phyloP scores from a whole-genome alignment of 352 stramenopile genomes.

The Globisporangium mamillatum region DNA sequence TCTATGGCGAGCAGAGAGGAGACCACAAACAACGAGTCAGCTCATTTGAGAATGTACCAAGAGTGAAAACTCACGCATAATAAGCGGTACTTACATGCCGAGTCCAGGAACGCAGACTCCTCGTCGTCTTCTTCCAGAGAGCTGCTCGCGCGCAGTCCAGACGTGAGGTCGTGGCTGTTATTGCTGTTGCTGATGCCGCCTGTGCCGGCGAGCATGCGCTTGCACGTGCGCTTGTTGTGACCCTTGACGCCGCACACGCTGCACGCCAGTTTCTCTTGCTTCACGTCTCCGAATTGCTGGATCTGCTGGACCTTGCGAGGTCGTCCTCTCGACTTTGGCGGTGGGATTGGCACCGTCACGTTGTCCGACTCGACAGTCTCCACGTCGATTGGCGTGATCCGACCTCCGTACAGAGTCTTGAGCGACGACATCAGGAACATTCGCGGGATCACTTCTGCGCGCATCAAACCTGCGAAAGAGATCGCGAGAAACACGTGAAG shows the following conservation, averaged over 20 bases:
- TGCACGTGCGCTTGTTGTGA: conserved; percentile 85
- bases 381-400: conserved; percentile 80
- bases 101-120: conserved; percentile 19
- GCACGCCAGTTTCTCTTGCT: conserved; percentile 74
- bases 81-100: conserved; percentile 17
- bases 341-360: conserved; percentile 50
- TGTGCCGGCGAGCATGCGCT: conserved; percentile 27
- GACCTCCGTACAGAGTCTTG: conserved; percentile 65
- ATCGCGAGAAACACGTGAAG: conserved; percentile 77
- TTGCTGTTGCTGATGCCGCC: background rate
- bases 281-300: conserved; percentile 63
- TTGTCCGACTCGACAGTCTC: conserved; percentile 58
- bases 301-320: conserved; percentile 82
- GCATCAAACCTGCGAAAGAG: conserved; percentile 57
- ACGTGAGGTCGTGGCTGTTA: conserved; percentile 14
- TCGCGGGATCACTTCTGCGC: conserved; percentile 67
- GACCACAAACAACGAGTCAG: background rate
- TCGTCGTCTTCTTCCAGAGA: conserved; percentile 14
- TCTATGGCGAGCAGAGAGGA: conserved; percentile 4
- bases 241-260: conserved; percentile 80
- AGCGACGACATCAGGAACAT: conserved; percentile 82
- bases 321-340: conserved; percentile 54
- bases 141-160: conserved; percentile 9
- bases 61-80: background rate
- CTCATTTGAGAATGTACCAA: background rate